These are phyloP conservation scores for Auxenochlorella pyrenoidosa DNA, from an alignment of 139 green algal species.

Conservation along the genomic window DNA sequence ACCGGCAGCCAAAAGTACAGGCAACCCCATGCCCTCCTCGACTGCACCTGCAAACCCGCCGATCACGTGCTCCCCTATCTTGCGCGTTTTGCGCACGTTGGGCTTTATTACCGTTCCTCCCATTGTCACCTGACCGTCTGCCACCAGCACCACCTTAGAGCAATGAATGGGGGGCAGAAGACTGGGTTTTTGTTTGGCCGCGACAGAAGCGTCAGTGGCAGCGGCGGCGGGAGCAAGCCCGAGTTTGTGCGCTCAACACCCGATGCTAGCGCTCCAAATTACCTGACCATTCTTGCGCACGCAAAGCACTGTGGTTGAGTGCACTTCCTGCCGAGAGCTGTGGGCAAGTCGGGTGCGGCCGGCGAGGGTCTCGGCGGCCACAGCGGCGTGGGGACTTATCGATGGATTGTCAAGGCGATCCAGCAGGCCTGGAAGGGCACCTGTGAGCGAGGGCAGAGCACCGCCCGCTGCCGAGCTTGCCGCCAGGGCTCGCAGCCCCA, in stretches of 20 bases:
- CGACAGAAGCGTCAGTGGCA: not conserved
- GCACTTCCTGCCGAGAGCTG: constrained; percentile 8
- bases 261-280: not conserved
- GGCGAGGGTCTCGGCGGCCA: not conserved
- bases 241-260: not conserved
- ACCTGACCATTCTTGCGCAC: constrained; percentile 81
- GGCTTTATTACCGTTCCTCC: constrained; percentile 84
- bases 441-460: too few relatives aligned
- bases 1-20: too few relatives aligned
- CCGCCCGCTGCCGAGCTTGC: too few relatives aligned
- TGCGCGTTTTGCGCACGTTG: constrained; percentile 88
- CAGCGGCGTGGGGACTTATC: not conserved
- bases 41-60: constrained; percentile 77
- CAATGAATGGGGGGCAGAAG: not conserved
- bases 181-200: not conserved
- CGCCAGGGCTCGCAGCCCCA: too few relatives aligned
- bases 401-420: not conserved
- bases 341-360: not conserved
- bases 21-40: not conserved
- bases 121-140: constrained; percentile 90
- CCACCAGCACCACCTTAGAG: constrained; percentile 83
- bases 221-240: not conserved
- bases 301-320: constrained; percentile 83
- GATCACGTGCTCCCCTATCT: constrained; percentile 73
- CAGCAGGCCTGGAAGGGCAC: not conserved